Conservation (phyloP, 108 stramenopile species). For the Discostella pseudostelligera region DNA sequence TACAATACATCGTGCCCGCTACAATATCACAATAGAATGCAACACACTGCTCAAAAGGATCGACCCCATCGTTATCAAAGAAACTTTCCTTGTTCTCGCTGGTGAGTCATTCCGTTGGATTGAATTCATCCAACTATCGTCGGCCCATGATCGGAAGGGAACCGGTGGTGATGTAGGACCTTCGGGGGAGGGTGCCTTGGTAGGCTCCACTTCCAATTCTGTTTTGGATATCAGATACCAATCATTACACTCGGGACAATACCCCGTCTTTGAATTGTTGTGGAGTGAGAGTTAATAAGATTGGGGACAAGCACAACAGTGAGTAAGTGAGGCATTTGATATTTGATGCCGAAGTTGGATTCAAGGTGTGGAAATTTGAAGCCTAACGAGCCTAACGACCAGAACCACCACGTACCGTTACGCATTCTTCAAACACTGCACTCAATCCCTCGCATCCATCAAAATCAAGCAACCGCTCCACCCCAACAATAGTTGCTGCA, state of each 20-base stretch:
- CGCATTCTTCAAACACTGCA: slow-evolving; percentile 27
- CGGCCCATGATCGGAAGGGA: slow-evolving; percentile 7
- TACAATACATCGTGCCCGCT: not conserved
- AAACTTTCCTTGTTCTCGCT: not conserved
- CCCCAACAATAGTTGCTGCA: slow-evolving; percentile 32
- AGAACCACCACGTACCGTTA: not conserved
- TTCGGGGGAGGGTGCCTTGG: slow-evolving; percentile 14
- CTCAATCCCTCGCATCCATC: slow-evolving; percentile 40
- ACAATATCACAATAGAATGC: not conserved
- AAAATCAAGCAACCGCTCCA: slow-evolving; percentile 29
- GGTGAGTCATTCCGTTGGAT: slow-evolving; percentile 40
- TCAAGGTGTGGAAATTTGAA: not conserved
- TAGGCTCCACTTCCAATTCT: slow-evolving; percentile 2
- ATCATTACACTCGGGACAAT: slow-evolving; percentile 42
- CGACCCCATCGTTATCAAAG: not conserved
- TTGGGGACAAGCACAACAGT: not conserved
- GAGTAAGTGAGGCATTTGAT: not conserved
- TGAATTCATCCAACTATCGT: slow-evolving; percentile 36
- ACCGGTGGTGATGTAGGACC: slow-evolving; percentile 21
- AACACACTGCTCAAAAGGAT: too few species aligned
- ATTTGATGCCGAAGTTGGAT: not conserved
- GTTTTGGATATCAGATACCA: slow-evolving; percentile 16
- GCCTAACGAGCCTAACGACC: not conserved
- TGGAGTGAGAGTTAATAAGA: not conserved
- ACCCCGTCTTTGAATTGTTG: slow-evolving; percentile 19